These are phyloP conservation scores for Penicillium alfredii DNA, from an alignment of 495 filamentous ascomycete genomes.

Conservation along the genomic window DNA sequence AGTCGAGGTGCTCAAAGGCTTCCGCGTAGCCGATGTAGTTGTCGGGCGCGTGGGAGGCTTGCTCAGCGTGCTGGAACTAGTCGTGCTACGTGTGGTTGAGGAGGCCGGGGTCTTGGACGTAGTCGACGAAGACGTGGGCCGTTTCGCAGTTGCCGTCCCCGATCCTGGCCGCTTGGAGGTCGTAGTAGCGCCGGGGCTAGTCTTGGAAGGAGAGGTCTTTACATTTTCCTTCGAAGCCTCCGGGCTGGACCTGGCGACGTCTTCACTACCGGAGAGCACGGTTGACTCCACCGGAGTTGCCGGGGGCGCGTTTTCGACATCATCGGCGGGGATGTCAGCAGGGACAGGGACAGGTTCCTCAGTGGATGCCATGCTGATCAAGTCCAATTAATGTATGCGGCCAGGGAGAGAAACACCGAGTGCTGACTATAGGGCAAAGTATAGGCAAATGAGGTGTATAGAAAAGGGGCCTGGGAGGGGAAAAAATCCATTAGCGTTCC, in stretches of 20 bases:
- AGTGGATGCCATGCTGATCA: constrained; percentile 31
- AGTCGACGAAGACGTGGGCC: constrained; percentile 32
- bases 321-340: constrained; percentile 22
- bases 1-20: constrained; percentile 35
- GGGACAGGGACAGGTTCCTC: constrained; percentile 32
- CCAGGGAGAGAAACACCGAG: background rate
- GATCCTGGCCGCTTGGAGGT: constrained; percentile 29
- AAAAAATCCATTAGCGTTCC: constrained; percentile 4
- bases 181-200: constrained; percentile 15
- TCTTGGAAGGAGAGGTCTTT: constrained; percentile 28
- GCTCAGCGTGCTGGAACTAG: constrained; percentile 33
- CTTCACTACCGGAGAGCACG: constrained; percentile 36
- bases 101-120: constrained; percentile 26
- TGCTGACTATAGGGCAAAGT: background rate
- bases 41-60: constrained; percentile 41
- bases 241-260: constrained; percentile 32
- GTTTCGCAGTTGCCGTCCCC: constrained; percentile 29
- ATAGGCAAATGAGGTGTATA: constrained; percentile 3
- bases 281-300: constrained; percentile 38
- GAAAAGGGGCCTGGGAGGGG: constrained; percentile 3
- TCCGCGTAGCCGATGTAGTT: constrained; percentile 35
- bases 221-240: constrained; percentile 37
- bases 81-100: constrained; percentile 21
- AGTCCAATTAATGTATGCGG: constrained; percentile 7
- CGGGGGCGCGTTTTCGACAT: constrained; percentile 30